Evolutionary conservation across 2,329 filamentous ascomycete genomes (phyloP).

Genomic region (Dothistroma pini): DNA sequence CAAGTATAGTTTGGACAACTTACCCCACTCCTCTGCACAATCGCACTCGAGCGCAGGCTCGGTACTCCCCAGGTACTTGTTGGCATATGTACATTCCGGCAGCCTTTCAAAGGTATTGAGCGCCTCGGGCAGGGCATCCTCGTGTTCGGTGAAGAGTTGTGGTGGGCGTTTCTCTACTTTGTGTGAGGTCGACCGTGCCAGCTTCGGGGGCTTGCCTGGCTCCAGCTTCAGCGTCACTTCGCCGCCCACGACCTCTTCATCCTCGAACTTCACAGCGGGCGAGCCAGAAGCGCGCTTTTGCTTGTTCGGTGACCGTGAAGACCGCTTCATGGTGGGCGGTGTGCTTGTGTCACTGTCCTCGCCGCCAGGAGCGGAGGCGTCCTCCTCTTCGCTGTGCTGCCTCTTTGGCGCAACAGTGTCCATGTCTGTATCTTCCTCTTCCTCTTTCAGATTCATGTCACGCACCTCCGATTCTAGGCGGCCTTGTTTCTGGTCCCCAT

Average conservation of each 20-base stretch:
- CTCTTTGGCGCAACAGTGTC: conserved; percentile 25
- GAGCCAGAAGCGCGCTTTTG: conserved; percentile 33
- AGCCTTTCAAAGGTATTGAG: conserved; percentile 75
- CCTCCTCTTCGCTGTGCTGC: conserved; percentile 25
- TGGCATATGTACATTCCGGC: conserved; percentile 81
- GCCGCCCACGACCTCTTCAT: conserved; percentile 56
- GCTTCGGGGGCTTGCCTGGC: conserved; percentile 64
- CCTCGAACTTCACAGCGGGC: conserved; percentile 38
- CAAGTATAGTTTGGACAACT: conserved; percentile 38
- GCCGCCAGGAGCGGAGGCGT: conserved; percentile 23
- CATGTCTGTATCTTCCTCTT: conserved; percentile 30
- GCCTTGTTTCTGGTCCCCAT: conserved; percentile 36
- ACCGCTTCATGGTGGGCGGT: conserved; percentile 20
- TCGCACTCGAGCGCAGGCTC: conserved; percentile 95
- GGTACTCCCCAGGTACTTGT: conserved; percentile 84
- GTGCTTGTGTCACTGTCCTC: conserved; percentile 18
- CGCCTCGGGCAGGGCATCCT: conserved; percentile 75
- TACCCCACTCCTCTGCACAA: conserved; percentile 92
- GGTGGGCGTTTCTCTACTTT: conserved; percentile 63
- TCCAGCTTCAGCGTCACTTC: conserved; percentile 62
- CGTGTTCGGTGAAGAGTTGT: conserved; percentile 67
- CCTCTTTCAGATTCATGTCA: conserved; percentile 46
- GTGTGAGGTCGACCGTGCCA: conserved; percentile 68
- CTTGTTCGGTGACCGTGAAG: conserved; percentile 30
- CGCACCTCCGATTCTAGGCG: conserved; percentile 43